Base-by-base conservation (phyloP, 2,329 filamentous ascomycete genomes). In the Dactylellina leptospora region DNA sequence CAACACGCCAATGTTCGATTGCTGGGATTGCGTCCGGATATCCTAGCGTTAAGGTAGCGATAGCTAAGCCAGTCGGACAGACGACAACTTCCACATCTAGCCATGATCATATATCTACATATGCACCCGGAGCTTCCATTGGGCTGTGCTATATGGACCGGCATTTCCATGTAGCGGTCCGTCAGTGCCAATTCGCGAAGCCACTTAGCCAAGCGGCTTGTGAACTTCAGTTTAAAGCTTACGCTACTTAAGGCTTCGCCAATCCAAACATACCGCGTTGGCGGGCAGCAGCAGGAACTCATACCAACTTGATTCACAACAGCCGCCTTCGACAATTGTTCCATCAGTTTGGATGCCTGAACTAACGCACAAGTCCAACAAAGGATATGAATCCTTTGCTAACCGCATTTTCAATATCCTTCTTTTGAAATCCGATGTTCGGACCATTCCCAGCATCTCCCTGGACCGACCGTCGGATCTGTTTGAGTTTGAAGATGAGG, bases 181-280 rank as follows among this genome's bases (percentile, higher is more conserved):
- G n/a, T n/a, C n/a, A 9, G n/a, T 11, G 18, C 28, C 11, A 54
- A 22, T 18, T 51, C 30, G 25, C 27, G 18, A 38, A 55, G 51
- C 51, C 51, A 42, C 42, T 30, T 40, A 42, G 36, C 42, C 51
- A 58, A 58, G 51, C 28, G 11, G 4, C 36, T 44, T 51, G 16
- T 36, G 28, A 58, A 36, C 51, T 66, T 66, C 61, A 20, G 23
- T 66, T 66, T 58, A 33, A 23, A 66, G 53, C 8, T 33, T 55
- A 20, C 22, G 3, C 22, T 5, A 4, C 13, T 33, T 6, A 13
- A 33, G 13, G 30, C 6, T 45, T 10, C 16, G 40, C 40, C 40
- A 45, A 45, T 22, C 6, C 13, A 6, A 13, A 6, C 6, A 33
- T 33, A 33, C 6, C 30, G 30, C 6, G 13, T 33, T 13, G 13